Evolutionary conservation across 495 filamentous ascomycete genomes (phyloP).

Genomic region (Penicillium malachiteum): DNA sequence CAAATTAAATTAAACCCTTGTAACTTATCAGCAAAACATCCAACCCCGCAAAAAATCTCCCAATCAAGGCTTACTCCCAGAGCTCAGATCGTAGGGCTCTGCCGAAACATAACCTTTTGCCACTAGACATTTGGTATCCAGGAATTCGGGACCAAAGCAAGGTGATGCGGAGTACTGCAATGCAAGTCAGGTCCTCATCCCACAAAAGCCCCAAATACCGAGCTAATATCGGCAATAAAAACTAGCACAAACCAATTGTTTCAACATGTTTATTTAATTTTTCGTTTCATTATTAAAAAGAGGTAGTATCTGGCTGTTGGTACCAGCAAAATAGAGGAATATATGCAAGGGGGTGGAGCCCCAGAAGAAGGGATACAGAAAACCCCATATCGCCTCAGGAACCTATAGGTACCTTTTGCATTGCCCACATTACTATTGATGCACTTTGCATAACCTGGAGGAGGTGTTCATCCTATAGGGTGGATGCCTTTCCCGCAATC

Average conservation of each 20-base stretch:
- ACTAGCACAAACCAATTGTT: neutral
- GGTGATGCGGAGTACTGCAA: slow-evolving; percentile 21
- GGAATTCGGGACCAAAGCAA: slow-evolving; percentile 25
- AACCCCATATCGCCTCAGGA: neutral
- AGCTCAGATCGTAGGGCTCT: slow-evolving; percentile 4
- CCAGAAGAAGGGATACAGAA: slow-evolving; percentile 5
- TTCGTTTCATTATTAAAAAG: neutral
- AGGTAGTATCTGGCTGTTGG: slow-evolving; percentile 6
- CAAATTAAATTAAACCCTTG: no score
- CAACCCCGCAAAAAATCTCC: slow-evolving; percentile 1
- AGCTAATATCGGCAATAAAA: no score
- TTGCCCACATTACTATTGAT: slow-evolving; percentile 7
- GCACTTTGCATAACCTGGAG: no score
- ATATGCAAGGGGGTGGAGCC: slow-evolving; percentile 23
- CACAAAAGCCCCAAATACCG: no score
- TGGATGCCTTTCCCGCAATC: neutral
- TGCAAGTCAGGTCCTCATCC: slow-evolving; percentile 23
- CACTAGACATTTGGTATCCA: slow-evolving; percentile 13
- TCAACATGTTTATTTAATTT: neutral
- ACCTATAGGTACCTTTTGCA: slow-evolving; percentile 7
- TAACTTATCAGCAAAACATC: neutral
- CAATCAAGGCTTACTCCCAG: neutral
- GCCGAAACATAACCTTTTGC: slow-evolving; percentile 14
- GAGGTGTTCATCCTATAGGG: neutral
- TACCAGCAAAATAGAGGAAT: slow-evolving; percentile 6